A percentile compares a stretch with the other conserved stretches of the same genome.
Evolutionary conservation across 2,329 filamentous ascomycete genomes (phyloP).

Genomic region (Orbilia ellipsospora): DNA sequence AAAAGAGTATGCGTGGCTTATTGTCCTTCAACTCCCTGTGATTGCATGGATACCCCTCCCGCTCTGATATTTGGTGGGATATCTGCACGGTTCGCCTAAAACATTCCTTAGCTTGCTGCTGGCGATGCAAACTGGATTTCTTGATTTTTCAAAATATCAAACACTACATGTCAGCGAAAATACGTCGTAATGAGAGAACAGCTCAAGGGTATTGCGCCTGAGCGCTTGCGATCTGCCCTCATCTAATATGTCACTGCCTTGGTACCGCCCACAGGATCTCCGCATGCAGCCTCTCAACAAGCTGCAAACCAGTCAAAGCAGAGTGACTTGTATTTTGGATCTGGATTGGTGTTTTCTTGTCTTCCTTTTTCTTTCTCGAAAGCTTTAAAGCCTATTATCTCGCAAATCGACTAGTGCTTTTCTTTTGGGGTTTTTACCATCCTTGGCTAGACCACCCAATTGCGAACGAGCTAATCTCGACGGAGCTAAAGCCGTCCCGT

Average conservation of each 20-base stretch:
- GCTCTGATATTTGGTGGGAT: constrained; percentile 28
- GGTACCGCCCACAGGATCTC: constrained; percentile 5
- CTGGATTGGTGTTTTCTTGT: neutral
- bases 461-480: constrained; percentile 32
- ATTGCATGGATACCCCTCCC: constrained; percentile 48
- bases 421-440: neutral
- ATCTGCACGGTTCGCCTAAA: constrained; percentile 49
- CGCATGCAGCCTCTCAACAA: neutral
- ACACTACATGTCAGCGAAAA: neutral
- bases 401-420: neutral
- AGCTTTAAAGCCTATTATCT: neutral
- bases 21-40: constrained; percentile 30
- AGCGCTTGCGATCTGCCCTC: neutral
- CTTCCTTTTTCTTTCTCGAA: neutral
- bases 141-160: constrained; percentile 25
- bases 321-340: neutral
- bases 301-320: constrained; percentile 6
- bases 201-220: neutral
- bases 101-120: constrained; percentile 26
- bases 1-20: constrained; percentile 50
- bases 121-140: constrained; percentile 22
- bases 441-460: constrained; percentile 13
- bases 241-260: neutral
- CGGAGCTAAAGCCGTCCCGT: constrained; percentile 39
- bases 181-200: constrained; percentile 16